Conservation (phyloP, 2,329 filamentous ascomycete genomes). For the Claviceps sp. region DNA sequence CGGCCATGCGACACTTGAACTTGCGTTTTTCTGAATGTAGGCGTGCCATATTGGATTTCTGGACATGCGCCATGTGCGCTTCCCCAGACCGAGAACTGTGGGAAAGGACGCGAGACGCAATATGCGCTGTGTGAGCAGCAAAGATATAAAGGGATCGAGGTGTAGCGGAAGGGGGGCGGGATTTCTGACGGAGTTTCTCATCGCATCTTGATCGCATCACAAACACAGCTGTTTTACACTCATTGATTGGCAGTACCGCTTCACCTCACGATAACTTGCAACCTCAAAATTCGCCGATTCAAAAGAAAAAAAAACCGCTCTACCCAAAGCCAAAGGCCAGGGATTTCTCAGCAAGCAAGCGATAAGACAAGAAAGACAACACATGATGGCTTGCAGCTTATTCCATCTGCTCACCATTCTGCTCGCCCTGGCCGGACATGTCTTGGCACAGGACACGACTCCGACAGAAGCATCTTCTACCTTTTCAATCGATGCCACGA, state of each 20-base stretch:
- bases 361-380: neutral
- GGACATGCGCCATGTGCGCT: neutral
- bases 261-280: no score
- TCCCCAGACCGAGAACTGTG: neutral
- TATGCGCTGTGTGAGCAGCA: neutral
- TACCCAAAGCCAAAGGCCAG: no score
- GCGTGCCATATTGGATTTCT: neutral
- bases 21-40: neutral
- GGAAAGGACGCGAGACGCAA: neutral
- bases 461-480: neutral
- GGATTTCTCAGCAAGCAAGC: no score
- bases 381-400: constrained; percentile 2
- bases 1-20: neutral
- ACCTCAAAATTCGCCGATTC: no score
- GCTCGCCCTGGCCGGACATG: neutral
- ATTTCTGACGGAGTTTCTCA: neutral
- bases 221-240: neutral
- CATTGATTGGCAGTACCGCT: neutral
- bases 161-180: neutral
- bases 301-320: no score
- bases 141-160: neutral
- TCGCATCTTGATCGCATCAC: neutral
- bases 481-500: neutral
- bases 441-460: constrained; percentile 1
- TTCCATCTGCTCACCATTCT: constrained; percentile 1